Conservation (phyloP, 106 monocot genomes). For the Phalaenopsis aphrodite region DNA sequence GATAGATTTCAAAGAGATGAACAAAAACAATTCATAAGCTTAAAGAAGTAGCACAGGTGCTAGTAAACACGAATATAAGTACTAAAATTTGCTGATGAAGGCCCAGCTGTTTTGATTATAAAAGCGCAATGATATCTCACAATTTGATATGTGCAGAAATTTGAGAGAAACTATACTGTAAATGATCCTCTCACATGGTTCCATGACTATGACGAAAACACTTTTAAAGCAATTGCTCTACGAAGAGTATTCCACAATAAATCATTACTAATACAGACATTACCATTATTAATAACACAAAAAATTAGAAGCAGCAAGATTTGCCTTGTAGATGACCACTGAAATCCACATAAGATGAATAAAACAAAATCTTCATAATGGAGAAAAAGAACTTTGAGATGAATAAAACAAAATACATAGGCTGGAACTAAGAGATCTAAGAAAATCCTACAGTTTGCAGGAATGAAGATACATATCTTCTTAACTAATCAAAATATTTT, state of each 20-base stretch:
- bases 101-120: not conserved
- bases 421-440: too few species aligned
- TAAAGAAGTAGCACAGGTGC: not conserved
- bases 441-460: too few species aligned
- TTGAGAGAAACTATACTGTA: not conserved
- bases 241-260: not conserved
- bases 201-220: not conserved
- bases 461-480: too few species aligned
- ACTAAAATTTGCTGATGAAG: not conserved
- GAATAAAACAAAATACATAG: too few species aligned
- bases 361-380: too few species aligned
- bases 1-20: not conserved
- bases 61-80: not conserved
- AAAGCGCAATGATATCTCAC: not conserved
- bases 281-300: not conserved
- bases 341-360: too few species aligned
- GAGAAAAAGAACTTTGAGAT: too few species aligned
- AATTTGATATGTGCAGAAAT: not conserved
- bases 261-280: not conserved
- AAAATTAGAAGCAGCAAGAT: not conserved
- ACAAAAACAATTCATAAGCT: not conserved
- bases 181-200: not conserved
- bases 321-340: not conserved
- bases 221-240: not conserved
- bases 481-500: too few species aligned